Conservation (phyloP, 495 filamentous ascomycete species). For the Cercophora newfieldiana region DNA sequence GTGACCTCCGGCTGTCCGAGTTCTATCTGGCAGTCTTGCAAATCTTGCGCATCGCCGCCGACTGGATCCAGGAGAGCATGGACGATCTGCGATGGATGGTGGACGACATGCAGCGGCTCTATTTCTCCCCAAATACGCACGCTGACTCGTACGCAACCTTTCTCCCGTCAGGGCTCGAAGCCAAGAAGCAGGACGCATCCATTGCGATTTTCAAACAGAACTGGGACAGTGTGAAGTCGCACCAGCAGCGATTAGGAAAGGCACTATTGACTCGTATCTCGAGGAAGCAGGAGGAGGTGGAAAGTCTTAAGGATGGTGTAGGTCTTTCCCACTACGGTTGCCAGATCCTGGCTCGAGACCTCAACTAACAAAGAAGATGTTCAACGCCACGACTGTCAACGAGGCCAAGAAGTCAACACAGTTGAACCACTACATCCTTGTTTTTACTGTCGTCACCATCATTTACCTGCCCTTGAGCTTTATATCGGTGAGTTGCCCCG, state of each 20-base stretch:
- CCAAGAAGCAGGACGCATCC: background rate
- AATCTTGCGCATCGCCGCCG: background rate
- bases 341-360: background rate
- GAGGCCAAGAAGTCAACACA: conserved; percentile 57
- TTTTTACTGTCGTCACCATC: conserved; percentile 66
- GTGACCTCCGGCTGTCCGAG: background rate
- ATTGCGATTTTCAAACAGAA: background rate
- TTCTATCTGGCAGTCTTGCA: background rate
- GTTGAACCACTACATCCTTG: conserved; percentile 61
- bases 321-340: background rate
- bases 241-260: background rate
- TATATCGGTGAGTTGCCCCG: conserved; percentile 39
- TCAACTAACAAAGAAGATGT: conserved; percentile 10
- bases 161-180: background rate
- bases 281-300: conserved; percentile 29
- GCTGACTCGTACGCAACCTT: background rate
- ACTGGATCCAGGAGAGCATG: conserved; percentile 14
- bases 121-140: background rate
- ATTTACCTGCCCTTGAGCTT: conserved; percentile 61
- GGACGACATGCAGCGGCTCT: conserved; percentile 7
- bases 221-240: conserved; percentile 1
- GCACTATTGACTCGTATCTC: conserved; percentile 21
- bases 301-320: conserved; percentile 28
- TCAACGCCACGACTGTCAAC: conserved; percentile 54
- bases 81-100: conserved; percentile 5